phyloP scores from a whole-genome alignment of 2,329 filamentous ascomycete species.

The Byssochlamys sp. region DNA sequence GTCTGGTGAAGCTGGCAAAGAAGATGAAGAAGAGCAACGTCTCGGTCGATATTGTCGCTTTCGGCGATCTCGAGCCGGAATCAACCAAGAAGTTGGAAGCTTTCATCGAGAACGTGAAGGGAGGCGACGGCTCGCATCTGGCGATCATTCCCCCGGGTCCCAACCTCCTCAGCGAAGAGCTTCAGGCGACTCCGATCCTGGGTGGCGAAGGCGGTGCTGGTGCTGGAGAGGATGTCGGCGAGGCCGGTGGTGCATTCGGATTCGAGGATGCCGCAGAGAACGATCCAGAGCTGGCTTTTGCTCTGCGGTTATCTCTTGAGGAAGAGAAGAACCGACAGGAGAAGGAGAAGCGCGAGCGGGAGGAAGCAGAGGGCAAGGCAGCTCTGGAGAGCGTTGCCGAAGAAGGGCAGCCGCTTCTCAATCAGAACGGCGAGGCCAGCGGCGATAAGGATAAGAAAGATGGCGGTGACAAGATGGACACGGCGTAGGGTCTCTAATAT shows the following conservation, averaged over 20 bases:
- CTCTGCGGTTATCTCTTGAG: slow-evolving; percentile 93
- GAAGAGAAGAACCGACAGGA: slow-evolving; percentile 93
- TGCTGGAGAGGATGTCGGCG: slow-evolving; percentile 42
- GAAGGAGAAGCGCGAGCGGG: slow-evolving; percentile 68
- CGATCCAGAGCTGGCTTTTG: slow-evolving; percentile 87
- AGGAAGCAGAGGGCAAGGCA: slow-evolving; percentile 61
- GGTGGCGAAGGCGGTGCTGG: slow-evolving; percentile 62
- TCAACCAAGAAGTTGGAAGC: slow-evolving; percentile 80
- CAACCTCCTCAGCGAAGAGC: slow-evolving; percentile 83
- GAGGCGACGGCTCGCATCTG: slow-evolving; percentile 80
- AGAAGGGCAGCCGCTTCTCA: slow-evolving; percentile 57
- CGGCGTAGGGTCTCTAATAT: slow-evolving; percentile 47
- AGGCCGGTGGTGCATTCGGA: slow-evolving; percentile 49
- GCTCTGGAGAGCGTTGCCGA: slow-evolving; percentile 74
- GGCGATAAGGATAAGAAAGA: slow-evolving; percentile 47
- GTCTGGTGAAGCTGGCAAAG: slow-evolving; percentile 78
- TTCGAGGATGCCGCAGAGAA: slow-evolving; percentile 75
- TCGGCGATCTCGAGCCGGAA: slow-evolving; percentile 85
- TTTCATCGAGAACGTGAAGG: slow-evolving; percentile 89
- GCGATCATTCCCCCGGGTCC: slow-evolving; percentile 83
- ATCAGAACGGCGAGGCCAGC: slow-evolving; percentile 56
- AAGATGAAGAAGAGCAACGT: slow-evolving; percentile 99
- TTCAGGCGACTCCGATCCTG: slow-evolving; percentile 80
- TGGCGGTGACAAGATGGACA: slow-evolving; percentile 78
- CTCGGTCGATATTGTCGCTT: slow-evolving; percentile 86